Base-by-base conservation (phyloP, 1,139 yeast species). In the Torulaspora pretoriensis region DNA sequence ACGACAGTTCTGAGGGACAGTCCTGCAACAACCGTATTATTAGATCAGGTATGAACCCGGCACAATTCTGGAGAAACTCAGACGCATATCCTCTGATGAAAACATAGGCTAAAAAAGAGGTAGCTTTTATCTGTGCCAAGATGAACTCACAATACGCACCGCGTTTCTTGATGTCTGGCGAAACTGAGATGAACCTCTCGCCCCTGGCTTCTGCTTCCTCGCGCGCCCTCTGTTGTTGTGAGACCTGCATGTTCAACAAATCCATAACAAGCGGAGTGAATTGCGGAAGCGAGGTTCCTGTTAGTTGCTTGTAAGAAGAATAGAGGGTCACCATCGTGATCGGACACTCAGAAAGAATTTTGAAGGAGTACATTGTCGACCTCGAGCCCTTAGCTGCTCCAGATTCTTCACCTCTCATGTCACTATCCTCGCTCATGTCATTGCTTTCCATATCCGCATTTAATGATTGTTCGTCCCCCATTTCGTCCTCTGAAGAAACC, bases 91-190 rank as follows among this genome's bases (percentile, higher is more conserved):
- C 92, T 54, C 97, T 77, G 34, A 94, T 82, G 53, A 83, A 82
- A 1, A 90, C 89, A 63, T 90, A 94, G 0, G 98, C 97, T 59
- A 94, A 71, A 55, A 94, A 92, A 0, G 97, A 88, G 43, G 96
- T 94, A 1, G 97, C 96, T 64, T 94, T 94, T 32, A 94, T 96
- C 66, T 94, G 99, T n/a, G 96, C 94, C 33, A 87, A 70, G 14
- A 92, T 81, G 59, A 92, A 87, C 55, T 94, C 98, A 50, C 94
- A 86, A 66, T 83, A 92, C 0, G 87, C 83, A 14, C 80, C 74
- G 55, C 96, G 75, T 60, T 87, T 87, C 46, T 77, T 78, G 51
- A 92, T 83, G n/a, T 78, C 77, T 1, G 94, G 85, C 2, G 82
- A 72, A 19, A 74, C 72, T 0, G 78, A 69, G 0, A 81, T 76